phyloP scores from a whole-genome alignment of 805 yeast species.

The Starmera pachycereana region DNA sequence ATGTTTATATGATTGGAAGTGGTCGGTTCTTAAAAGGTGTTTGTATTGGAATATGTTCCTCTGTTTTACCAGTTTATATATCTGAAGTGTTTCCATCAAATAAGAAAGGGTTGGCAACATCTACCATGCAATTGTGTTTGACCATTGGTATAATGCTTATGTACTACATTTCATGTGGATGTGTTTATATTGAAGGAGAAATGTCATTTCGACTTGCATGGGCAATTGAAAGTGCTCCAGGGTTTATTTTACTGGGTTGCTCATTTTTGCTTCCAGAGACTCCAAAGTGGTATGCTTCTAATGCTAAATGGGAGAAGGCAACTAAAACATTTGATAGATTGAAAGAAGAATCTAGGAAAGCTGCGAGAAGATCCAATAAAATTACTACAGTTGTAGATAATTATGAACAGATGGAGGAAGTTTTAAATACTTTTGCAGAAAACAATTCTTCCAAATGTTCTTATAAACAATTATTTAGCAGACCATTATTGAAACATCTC shows the following conservation, averaged over 20 bases:
- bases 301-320: constrained; percentile 27
- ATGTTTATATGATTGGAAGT: constrained; percentile 35
- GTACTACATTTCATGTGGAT: constrained; percentile 39
- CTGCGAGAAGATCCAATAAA: constrained; percentile 2
- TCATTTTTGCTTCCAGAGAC: constrained; percentile 40
- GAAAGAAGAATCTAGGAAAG: constrained; percentile 6
- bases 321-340: constrained; percentile 17
- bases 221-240: constrained; percentile 48
- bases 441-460: constrained; percentile 18
- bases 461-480: constrained; percentile 24
- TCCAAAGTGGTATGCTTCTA: constrained; percentile 43
- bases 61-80: constrained; percentile 45
- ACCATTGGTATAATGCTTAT: constrained; percentile 51
- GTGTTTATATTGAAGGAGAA: constrained; percentile 30
- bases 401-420: constrained; percentile 16
- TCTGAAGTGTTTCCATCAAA: constrained; percentile 38
- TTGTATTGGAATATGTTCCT: constrained; percentile 45
- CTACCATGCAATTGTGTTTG: constrained; percentile 45
- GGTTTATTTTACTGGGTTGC: constrained; percentile 31
- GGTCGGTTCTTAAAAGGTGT: constrained; percentile 43
- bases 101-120: constrained; percentile 40
- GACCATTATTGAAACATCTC: constrained; percentile 24
- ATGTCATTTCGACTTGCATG: constrained; percentile 55
- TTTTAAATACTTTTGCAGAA: constrained; percentile 11
- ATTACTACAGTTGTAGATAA: constrained; percentile 1